These are phyloP conservation scores for Lasiodiplodia gonubiensis DNA, from an alignment of 2,329 filamentous ascomycete genomes.

Conservation along the genomic window DNA sequence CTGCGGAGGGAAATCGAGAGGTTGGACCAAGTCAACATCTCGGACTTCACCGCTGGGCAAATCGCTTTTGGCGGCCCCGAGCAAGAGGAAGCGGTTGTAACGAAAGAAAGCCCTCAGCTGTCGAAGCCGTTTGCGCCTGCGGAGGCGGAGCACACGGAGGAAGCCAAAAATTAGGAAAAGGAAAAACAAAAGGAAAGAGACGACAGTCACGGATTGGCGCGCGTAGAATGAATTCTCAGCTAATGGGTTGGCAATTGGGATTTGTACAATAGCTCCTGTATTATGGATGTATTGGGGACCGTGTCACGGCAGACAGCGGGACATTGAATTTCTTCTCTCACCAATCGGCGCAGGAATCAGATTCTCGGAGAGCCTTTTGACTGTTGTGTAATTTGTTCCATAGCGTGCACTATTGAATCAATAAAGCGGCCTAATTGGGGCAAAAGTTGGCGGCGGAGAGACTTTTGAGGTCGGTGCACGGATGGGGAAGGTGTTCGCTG, in stretches of 20 bases:
- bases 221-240: neutral
- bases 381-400: neutral
- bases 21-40: constrained; percentile 61
- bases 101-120: constrained; percentile 11
- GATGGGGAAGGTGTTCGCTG: constrained; percentile 13
- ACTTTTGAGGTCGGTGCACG: neutral
- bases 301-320: neutral
- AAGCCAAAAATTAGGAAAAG: neutral
- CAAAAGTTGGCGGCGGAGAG: neutral
- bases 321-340: neutral
- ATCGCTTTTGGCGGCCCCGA: neutral
- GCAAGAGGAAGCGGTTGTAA: neutral
- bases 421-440: neutral
- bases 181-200: neutral
- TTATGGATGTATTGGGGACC: neutral
- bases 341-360: neutral
- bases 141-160: neutral
- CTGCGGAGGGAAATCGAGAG: constrained; percentile 63
- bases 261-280: neutral
- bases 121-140: constrained; percentile 3
- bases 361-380: neutral
- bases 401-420: neutral
- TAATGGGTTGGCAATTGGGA: neutral
- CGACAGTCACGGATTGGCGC: neutral
- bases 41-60: constrained; percentile 53